A percentile compares a stretch with the other conserved stretches of the same genome.
Conservation (phyloP, 2,329 filamentous ascomycete species). For the Diaporthe citri region DNA sequence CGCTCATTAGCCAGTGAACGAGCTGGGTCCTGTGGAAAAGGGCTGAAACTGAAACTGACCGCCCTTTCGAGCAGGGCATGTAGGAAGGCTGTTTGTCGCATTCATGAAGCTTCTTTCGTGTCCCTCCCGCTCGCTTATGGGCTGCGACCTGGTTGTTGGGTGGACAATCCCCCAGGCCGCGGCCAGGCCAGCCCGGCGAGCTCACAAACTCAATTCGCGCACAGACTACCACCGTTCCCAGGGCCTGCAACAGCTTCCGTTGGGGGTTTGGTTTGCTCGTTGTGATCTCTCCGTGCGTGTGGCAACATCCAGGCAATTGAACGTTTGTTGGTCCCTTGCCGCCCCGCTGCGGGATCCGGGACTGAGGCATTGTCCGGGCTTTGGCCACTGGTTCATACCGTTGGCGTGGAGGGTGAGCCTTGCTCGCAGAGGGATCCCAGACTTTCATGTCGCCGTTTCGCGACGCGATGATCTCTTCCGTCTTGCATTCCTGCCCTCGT, state of each 20-base stretch:
- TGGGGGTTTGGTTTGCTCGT: conserved; percentile 9
- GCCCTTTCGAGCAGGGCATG: conserved; percentile 14
- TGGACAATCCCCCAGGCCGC: conserved; percentile 6
- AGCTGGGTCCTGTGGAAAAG: conserved; percentile 3
- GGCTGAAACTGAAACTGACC: conserved; percentile 29
- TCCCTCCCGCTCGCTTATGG: conserved; percentile 29
- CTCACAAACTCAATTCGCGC: conserved; percentile 27
- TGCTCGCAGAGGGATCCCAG: conserved; percentile 12
- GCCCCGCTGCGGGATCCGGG: background rate
- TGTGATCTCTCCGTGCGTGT: background rate
- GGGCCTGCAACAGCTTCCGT: conserved; percentile 27
- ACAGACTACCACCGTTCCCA: conserved; percentile 27
- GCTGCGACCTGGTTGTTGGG: conserved; percentile 28
- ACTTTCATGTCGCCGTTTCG: conserved; percentile 12
- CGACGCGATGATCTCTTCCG: background rate
- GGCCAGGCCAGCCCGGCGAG: conserved; percentile 9
- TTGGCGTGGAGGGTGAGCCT: conserved; percentile 9
- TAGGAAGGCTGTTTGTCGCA: conserved; percentile 26
- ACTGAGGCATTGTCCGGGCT: conserved; percentile 16
- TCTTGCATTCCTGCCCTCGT: background rate
- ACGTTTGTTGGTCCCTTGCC: conserved; percentile 12
- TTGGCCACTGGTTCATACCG: conserved; percentile 7
- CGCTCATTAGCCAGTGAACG: conserved; percentile 16
- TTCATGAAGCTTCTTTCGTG: conserved; percentile 28
- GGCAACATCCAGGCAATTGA: background rate